Conservation (phyloP, 2,329 filamentous ascomycete species). For the Penicillium rolfsii region DNA sequence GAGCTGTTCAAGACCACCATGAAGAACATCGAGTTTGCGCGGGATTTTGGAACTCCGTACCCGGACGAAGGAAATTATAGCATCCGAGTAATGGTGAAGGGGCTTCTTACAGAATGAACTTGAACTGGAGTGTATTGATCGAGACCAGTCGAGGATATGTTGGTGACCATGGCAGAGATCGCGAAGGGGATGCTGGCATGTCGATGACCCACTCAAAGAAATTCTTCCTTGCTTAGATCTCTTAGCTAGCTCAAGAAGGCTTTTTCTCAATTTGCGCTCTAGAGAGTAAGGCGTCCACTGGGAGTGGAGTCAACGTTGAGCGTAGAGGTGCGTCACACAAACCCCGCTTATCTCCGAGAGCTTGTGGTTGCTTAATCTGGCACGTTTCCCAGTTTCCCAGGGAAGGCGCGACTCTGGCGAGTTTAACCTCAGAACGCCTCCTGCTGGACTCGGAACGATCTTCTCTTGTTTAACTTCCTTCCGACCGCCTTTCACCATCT, state of each 20-base stretch:
- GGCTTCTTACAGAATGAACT: constrained; percentile 9
- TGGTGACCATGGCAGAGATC: background rate
- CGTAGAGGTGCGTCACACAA: background rate
- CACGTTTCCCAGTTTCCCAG: background rate
- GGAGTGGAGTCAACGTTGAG: background rate
- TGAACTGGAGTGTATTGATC: background rate
- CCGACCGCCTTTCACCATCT: background rate
- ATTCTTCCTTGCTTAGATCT: background rate
- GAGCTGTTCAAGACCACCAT: constrained; percentile 17
- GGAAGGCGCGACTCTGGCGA: background rate
- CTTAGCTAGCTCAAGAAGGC: background rate
- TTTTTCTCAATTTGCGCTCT: background rate
- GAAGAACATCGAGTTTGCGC: constrained; percentile 19
- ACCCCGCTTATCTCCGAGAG: constrained; percentile 12
- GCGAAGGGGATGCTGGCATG: background rate
- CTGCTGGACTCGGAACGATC: background rate
- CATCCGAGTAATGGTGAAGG: constrained; percentile 12
- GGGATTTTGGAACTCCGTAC: constrained; percentile 22
- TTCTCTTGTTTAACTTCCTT: background rate
- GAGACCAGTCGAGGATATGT: background rate
- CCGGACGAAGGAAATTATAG: constrained; percentile 16
- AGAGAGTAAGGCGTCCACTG: background rate
- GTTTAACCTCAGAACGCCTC: background rate
- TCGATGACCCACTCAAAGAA: background rate
- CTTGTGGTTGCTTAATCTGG: background rate